phyloP scores from a whole-genome alignment of 75 land plant species.

The Selaginella tamariscina region DNA sequence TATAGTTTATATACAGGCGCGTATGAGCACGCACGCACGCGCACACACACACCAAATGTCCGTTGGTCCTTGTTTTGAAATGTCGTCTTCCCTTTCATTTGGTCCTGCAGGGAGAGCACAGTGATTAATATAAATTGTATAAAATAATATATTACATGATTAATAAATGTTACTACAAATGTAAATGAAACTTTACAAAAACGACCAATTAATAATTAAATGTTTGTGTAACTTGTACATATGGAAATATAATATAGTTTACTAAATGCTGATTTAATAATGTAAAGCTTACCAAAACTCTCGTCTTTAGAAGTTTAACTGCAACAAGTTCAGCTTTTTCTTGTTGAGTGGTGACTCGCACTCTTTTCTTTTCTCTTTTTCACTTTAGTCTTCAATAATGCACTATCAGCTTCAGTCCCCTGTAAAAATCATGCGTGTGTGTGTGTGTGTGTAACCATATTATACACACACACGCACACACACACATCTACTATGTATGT shows the following conservation, averaged over 20 bases:
- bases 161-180: too few species aligned
- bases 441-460: too few species aligned
- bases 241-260: too few species aligned
- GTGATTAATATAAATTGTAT: not conserved
- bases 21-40: too few species aligned
- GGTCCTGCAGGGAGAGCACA: slow-evolving; percentile 4
- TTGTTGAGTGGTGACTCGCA: not conserved
- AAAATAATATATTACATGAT: too few species aligned
- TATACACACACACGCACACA: not conserved
- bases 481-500: not conserved
- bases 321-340: slow-evolving; percentile 8
- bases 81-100: not conserved
- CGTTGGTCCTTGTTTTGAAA: not conserved
- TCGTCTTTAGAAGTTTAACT: not conserved
- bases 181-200: too few species aligned
- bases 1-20: not conserved
- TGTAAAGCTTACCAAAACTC: not conserved
- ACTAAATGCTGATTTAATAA: too few species aligned
- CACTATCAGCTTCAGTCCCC: slow-evolving; percentile 3
- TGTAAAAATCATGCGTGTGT: not conserved
- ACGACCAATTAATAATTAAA: too few species aligned
- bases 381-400: not conserved
- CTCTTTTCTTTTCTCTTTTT: not conserved
- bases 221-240: too few species aligned
- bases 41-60: not conserved